A percentile compares a stretch with the other conserved stretches of the same genome.
Evolutionary conservation across 2,329 filamentous ascomycete genomes (phyloP).

Genomic region (Apiospora sp.): DNA sequence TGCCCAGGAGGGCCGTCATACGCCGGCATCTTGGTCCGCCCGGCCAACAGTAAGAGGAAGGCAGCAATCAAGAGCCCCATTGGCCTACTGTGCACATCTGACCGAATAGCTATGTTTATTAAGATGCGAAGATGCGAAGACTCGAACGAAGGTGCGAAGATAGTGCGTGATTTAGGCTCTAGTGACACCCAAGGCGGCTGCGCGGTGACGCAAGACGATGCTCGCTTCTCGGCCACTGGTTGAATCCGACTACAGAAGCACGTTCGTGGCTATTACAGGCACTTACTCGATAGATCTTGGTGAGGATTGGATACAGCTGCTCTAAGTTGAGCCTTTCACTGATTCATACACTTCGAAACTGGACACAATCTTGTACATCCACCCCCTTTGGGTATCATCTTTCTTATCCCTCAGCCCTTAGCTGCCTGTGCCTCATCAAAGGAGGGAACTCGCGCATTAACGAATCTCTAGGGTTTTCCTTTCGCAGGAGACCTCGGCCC

Average conservation of each 20-base stretch:
- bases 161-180: neutral
- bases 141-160: neutral
- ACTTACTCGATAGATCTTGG: neutral
- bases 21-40: constrained; percentile 3
- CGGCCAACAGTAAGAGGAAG: neutral
- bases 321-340: neutral
- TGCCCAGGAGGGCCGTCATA: neutral
- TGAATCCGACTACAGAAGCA: neutral
- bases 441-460: neutral
- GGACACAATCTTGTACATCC: neutral
- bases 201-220: neutral
- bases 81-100: neutral
- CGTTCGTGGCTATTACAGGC: neutral
- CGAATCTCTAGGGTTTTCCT: neutral
- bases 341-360: neutral
- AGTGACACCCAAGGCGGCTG: neutral
- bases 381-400: neutral
- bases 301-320: neutral
- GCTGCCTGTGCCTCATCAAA: neutral
- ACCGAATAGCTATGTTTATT: neutral
- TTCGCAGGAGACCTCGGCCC: neutral
- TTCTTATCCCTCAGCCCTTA: neutral
- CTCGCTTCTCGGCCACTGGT: neutral
- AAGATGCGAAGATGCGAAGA: neutral
- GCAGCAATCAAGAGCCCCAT: neutral